Conservation (phyloP, 129 eudicot species). For the Apium graveolens region DNA sequence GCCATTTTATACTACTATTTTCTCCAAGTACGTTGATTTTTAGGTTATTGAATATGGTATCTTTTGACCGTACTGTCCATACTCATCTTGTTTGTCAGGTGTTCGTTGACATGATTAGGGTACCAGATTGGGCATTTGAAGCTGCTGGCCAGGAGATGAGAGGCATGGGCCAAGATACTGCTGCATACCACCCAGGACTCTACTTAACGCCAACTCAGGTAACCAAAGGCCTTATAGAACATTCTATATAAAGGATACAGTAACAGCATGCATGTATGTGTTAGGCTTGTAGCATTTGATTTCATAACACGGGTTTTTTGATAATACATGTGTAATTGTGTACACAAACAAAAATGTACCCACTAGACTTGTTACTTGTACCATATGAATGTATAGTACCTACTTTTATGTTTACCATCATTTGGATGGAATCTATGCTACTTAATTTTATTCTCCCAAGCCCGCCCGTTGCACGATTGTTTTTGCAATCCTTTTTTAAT, state of each 20-base stretch:
- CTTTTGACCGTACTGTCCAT: neutral
- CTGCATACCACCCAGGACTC: constrained; percentile 73
- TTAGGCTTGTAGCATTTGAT: neutral
- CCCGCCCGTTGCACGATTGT: too few species aligned
- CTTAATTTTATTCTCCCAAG: neutral
- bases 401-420: neutral
- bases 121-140: constrained; percentile 88
- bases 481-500: neutral
- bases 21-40: neutral
- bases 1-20: neutral
- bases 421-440: neutral
- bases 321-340: neutral
- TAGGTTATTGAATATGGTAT: neutral
- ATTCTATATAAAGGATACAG: neutral
- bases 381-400: neutral
- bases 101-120: constrained; percentile 77
- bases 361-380: too few species aligned
- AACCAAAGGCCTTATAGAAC: neutral
- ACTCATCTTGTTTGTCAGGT: constrained; percentile 32
- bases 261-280: neutral
- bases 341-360: neutral
- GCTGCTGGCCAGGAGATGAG: constrained; percentile 83
- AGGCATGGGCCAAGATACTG: constrained; percentile 72
- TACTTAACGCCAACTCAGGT: constrained; percentile 94
- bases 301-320: neutral